Evolutionary conservation across 495 filamentous ascomycete species (phyloP).

Genomic region (Xylaria sp.): DNA sequence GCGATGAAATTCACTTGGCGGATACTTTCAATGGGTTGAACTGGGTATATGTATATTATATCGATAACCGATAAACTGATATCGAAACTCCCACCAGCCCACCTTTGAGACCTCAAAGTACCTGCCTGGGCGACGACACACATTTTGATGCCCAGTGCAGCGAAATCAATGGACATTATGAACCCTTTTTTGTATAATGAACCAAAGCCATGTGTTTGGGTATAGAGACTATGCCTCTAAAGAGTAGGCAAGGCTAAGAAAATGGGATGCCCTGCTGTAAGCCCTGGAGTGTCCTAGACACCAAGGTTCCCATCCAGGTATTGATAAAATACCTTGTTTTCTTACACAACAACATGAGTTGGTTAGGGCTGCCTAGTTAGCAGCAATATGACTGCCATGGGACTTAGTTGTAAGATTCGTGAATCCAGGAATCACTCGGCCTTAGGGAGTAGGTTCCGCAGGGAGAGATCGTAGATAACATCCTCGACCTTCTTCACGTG

Average conservation of each 20-base stretch:
- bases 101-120: background rate
- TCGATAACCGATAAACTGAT: conserved; percentile 23
- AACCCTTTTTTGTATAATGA: background rate
- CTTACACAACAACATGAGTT: background rate
- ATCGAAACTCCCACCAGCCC: conserved; percentile 22
- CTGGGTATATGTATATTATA: background rate
- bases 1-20: conserved; percentile 9
- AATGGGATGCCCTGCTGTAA: background rate
- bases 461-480: conserved; percentile 91
- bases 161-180: background rate
- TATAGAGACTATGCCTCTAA: background rate
- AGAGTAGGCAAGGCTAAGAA: background rate
- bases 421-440: conserved; percentile 19
- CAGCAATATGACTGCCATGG: background rate
- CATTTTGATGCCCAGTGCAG: background rate
- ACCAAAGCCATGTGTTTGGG: background rate
- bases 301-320: background rate
- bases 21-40: background rate
- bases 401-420: background rate
- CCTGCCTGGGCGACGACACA: conserved; percentile 7
- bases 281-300: background rate
- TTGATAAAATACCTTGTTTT: background rate
- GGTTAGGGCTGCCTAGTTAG: background rate
- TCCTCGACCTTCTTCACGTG: conserved; percentile 98
- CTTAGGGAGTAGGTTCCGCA: conserved; percentile 80